These are phyloP conservation scores for Globisporangium paroecandrum DNA, from an alignment of 352 stramenopile species.

Conservation along the genomic window DNA sequence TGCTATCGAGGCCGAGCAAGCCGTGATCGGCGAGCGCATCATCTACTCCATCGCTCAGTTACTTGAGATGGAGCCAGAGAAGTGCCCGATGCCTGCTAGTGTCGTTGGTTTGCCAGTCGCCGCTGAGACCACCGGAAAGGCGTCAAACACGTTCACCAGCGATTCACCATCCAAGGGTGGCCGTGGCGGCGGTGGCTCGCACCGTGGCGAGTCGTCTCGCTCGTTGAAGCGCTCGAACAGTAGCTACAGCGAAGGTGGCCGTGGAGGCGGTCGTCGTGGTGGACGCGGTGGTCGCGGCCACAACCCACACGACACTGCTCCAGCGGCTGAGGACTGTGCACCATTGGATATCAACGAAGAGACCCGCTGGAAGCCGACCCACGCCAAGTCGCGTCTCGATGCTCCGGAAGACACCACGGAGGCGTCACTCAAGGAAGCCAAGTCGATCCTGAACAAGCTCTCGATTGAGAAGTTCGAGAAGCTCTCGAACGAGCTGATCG, in stretches of 20 bases:
- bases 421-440: slow-evolving; percentile 84
- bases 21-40: slow-evolving; percentile 50
- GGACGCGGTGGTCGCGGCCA: slow-evolving; percentile 40
- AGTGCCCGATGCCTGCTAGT: slow-evolving; percentile 43
- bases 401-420: slow-evolving; percentile 45
- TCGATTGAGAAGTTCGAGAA: slow-evolving; percentile 97
- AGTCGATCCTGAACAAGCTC: slow-evolving; percentile 96
- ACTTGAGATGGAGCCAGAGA: slow-evolving; percentile 63
- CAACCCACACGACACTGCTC: slow-evolving; percentile 44
- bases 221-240: slow-evolving; percentile 44
- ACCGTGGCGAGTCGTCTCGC: slow-evolving; percentile 43
- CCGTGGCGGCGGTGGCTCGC: slow-evolving; percentile 22
- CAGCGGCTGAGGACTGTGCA: slow-evolving; percentile 55
- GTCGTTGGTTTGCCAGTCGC: slow-evolving; percentile 50
- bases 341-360: slow-evolving; percentile 78
- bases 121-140: slow-evolving; percentile 49
- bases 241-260: slow-evolving; percentile 33
- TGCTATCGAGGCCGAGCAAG: slow-evolving; percentile 34
- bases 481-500: slow-evolving; percentile 90
- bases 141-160: slow-evolving; percentile 21
- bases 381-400: slow-evolving; percentile 56
- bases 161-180: slow-evolving; percentile 8
- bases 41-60: slow-evolving; percentile 78
- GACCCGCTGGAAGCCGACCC: slow-evolving; percentile 79
- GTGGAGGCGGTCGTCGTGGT: slow-evolving; percentile 41